Conservation (phyloP, 2,329 filamentous ascomycete genomes). For the Fusarium guadeloupense region DNA sequence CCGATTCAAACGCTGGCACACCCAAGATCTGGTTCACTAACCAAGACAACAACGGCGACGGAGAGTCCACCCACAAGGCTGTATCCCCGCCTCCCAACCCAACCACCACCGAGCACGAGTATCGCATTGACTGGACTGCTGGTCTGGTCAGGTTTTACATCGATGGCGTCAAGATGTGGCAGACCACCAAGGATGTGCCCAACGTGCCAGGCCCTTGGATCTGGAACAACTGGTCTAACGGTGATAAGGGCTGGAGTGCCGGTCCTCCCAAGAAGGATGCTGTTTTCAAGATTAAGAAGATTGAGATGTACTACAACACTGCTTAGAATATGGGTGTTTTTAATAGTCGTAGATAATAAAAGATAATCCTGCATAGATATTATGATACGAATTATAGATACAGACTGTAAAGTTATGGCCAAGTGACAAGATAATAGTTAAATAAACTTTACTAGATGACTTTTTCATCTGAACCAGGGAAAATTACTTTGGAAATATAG, state of each 20-base stretch:
- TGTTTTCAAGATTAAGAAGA: constrained; percentile 44
- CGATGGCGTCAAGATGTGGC: constrained; percentile 41
- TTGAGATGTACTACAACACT: constrained; percentile 48
- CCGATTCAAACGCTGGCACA: constrained; percentile 40
- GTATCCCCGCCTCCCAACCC: constrained; percentile 35
- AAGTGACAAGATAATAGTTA: no score
- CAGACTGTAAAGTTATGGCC: no score
- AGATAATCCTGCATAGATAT: no score
- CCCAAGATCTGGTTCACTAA: constrained; percentile 46
- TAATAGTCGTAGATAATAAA: no score
- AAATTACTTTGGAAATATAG: no score
- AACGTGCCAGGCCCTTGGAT: constrained; percentile 41
- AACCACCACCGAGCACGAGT: constrained; percentile 45
- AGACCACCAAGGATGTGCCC: constrained; percentile 42
- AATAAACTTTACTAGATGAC: no score
- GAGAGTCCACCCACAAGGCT: constrained; percentile 19
- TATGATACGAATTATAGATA: no score
- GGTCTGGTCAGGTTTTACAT: constrained; percentile 40
- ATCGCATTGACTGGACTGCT: constrained; percentile 46
- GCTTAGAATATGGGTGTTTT: not conserved
- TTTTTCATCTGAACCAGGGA: no score
- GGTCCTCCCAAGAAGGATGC: constrained; percentile 43
- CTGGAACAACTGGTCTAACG: constrained; percentile 48
- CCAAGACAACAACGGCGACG: constrained; percentile 41
- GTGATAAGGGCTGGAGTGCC: constrained; percentile 44